These are phyloP conservation scores for Kodamaea hsintzibuensis DNA, from an alignment of 805 yeast genomes.

Conservation along the genomic window DNA sequence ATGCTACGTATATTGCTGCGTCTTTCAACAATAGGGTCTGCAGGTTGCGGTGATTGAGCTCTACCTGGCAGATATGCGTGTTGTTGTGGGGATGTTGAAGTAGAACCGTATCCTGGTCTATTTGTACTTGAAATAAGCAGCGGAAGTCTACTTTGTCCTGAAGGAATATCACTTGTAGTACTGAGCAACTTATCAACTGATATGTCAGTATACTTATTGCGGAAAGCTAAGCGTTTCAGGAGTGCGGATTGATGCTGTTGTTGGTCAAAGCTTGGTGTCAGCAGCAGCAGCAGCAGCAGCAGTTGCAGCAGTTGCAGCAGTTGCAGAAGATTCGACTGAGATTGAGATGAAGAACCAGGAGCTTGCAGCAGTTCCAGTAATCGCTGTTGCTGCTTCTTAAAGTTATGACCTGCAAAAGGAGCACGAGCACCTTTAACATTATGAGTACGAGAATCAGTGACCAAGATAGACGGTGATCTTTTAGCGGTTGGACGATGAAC, in stretches of 20 bases:
- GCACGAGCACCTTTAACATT: constrained; percentile 57
- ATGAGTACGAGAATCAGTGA: constrained; percentile 78
- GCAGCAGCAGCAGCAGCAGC: constrained; percentile 15
- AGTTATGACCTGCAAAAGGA: constrained; percentile 74
- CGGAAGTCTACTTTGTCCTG: constrained; percentile 60
- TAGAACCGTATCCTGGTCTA: constrained; percentile 3
- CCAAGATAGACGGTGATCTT: constrained; percentile 90
- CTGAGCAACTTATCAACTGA: constrained; percentile 79
- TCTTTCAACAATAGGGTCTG: constrained; percentile 16
- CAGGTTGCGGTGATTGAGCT: constrained; percentile 8
- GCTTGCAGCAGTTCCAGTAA: not conserved
- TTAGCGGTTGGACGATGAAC: constrained; percentile 61
- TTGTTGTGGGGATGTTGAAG: not conserved
- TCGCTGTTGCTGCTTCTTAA: constrained; percentile 32
- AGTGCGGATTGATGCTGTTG: constrained; percentile 25
- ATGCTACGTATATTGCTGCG: constrained; percentile 43
- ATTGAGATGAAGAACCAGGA: not conserved
- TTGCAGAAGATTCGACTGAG: not conserved
- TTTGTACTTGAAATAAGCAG: constrained; percentile 19
- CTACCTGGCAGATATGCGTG: not conserved
- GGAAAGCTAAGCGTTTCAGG: constrained; percentile 28
- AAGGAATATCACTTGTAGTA: constrained; percentile 84
- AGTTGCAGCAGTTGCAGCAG: constrained; percentile 26
- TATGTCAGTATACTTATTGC: constrained; percentile 67
- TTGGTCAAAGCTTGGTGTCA: constrained; percentile 19